A percentile compares a stretch with the other conserved stretches of the same genome.
Conservation (phyloP, 257 asterid species). For the Solanum gandarillasii region DNA sequence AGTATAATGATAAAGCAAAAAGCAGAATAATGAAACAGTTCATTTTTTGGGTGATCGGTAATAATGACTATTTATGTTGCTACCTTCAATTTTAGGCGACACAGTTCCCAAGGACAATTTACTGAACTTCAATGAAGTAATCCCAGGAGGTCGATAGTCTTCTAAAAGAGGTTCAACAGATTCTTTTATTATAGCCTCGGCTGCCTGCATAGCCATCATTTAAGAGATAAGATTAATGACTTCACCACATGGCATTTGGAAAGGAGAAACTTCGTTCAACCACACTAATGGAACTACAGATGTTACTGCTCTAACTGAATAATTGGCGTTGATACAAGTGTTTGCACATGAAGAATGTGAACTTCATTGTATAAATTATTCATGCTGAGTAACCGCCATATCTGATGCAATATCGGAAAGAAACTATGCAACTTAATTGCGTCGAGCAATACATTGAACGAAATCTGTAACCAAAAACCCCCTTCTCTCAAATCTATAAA, state of each 20-base stretch:
- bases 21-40: background rate
- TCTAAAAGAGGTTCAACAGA: slow-evolving; percentile 95
- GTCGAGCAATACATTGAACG: background rate
- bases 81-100: slow-evolving; percentile 98
- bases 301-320: background rate
- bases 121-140: slow-evolving; percentile 77
- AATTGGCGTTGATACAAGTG: background rate
- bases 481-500: background rate
- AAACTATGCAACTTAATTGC: background rate
- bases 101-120: slow-evolving; percentile 92
- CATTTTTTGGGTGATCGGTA: background rate
- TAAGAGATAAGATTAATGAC: background rate
- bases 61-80: background rate
- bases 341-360: background rate
- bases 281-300: background rate
- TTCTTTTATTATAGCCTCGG: slow-evolving; percentile 84
- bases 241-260: background rate
- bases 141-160: slow-evolving; percentile 90
- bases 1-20: background rate
- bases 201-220: slow-evolving; percentile 53
- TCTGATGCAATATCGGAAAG: background rate
- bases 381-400: background rate
- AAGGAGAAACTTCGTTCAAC: background rate
- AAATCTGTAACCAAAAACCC: background rate
- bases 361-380: background rate